phyloP scores from a whole-genome alignment of 2,329 filamentous ascomycete species.

The Claviceps digitariae region DNA sequence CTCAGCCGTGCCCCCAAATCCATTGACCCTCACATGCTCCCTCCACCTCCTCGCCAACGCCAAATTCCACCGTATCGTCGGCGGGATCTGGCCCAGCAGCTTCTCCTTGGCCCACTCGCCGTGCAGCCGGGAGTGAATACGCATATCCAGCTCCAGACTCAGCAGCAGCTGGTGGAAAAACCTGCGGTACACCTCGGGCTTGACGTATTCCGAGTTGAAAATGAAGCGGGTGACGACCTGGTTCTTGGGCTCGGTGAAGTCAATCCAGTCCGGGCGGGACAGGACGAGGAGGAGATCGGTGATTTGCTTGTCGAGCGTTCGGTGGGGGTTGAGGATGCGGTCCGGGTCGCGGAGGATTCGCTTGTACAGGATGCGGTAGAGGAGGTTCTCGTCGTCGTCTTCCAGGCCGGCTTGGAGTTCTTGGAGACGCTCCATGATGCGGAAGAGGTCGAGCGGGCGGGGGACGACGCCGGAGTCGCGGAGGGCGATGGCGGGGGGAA shows the following conservation, averaged over 20 bases:
- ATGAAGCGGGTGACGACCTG: constrained; percentile 65
- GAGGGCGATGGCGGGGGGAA: constrained; percentile 42
- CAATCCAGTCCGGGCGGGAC: constrained; percentile 57
- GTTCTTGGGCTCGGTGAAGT: constrained; percentile 56
- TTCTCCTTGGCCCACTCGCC: constrained; percentile 50
- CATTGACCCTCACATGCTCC: constrained; percentile 54
- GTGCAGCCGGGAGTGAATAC: constrained; percentile 51
- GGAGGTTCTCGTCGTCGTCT: constrained; percentile 42
- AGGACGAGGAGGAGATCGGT: constrained; percentile 57
- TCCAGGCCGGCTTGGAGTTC: constrained; percentile 43
- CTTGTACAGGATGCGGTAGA: constrained; percentile 53
- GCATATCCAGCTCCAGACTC: constrained; percentile 56
- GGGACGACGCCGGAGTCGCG: constrained; percentile 44
- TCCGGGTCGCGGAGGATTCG: constrained; percentile 56
- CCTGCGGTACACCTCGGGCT: constrained; percentile 43
- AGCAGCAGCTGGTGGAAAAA: constrained; percentile 71
- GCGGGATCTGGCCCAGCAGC: constrained; percentile 50
- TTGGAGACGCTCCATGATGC: constrained; percentile 44
- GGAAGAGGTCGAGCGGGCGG: constrained; percentile 45
- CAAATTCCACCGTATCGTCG: constrained; percentile 58
- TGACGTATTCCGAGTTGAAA: constrained; percentile 43
- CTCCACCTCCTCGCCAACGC: constrained; percentile 62
- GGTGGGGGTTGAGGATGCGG: constrained; percentile 44
- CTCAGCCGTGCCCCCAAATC: constrained; percentile 38
- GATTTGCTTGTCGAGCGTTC: constrained; percentile 56